These are phyloP conservation scores for Rhodocollybia butyracea DNA, from an alignment of 768 basidiomycete genomes.

Conservation along the genomic window DNA sequence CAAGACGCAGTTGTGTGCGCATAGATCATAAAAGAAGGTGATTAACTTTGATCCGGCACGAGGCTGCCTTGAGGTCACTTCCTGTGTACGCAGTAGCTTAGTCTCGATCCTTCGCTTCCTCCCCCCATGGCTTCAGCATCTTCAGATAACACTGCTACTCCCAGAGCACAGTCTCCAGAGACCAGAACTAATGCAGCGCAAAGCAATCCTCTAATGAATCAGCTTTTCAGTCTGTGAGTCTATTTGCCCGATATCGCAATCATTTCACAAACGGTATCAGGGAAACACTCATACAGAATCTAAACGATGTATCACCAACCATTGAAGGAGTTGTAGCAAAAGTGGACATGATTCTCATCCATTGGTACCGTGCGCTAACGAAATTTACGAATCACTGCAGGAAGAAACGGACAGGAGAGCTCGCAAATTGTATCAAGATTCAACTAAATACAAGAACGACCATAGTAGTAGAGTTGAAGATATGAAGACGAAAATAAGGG, in stretches of 20 bases:
- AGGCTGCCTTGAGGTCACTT: slow-evolving; percentile 4
- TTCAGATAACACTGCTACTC: neutral
- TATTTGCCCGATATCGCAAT: no score
- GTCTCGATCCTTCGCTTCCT: neutral
- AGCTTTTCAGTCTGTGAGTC: neutral
- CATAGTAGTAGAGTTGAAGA: slow-evolving; percentile 14
- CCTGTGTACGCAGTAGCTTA: neutral
- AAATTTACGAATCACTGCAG: neutral
- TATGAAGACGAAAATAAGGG: slow-evolving; percentile 22
- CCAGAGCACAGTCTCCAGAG: neutral
- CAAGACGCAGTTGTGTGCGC: neutral
- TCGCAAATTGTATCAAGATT: neutral
- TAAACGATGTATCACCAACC: no score
- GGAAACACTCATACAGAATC: no score
- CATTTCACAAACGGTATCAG: no score
- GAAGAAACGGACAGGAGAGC: neutral
- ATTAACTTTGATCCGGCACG: no score
- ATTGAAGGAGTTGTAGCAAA: no score
- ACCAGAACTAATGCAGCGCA: neutral
- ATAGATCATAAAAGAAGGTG: neutral
- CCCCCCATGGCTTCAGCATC: neutral
- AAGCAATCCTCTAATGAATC: neutral
- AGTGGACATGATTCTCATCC: no score
- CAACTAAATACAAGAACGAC: slow-evolving; percentile 14
- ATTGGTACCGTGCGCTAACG: no score